Evolutionary conservation across 2,329 filamentous ascomycete genomes (phyloP), one percentile per base, ranked within the genome.

Genomic region (Fusarium zealandicum): DNA sequence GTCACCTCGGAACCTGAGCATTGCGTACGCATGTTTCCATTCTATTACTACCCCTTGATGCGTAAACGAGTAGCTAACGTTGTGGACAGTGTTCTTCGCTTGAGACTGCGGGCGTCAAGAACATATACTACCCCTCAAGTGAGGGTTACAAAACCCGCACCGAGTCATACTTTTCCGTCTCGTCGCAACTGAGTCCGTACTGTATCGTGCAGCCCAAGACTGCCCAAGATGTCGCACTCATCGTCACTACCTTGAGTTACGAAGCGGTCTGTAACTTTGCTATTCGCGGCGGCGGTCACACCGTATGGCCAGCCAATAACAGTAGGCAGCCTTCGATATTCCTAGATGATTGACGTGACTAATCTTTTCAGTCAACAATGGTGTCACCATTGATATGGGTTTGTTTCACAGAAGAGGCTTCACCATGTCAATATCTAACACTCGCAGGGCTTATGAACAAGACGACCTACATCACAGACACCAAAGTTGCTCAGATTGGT

Each of bases 401-500:
- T 32, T 11, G 44, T 37, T 12, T 18, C 12, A 40, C 18, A n/a
- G 12, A 13, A 20, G 4, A 17, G 10, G 10, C 16, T 22, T 6
- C 5, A 6, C 10, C 17, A 5, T 16, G 7, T 22, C 17, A 13
- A 20, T 13, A 13, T 6, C 35, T 37, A 16, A 37, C 35, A 7
- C 22, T 37, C 14, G 10, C 27, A 40, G 44, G 44, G 14, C 22
- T 31, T 16, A 65, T 72, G 63, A 70, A 70, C 30, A 32, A 49
- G 17, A 71, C 66, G 1, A 65, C 64, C 1, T 72, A 70, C 22
- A 43, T 72, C 14, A n/a, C 41, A 1, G 43, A 59, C 1, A 65
- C 40, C 1, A 63, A 64, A 9, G 52, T 70, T 9, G 73, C 70
- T 2, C 66, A 61, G 6, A 67, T 73, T 6, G 56, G 65, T 6